Percentiles rank a stretch among this genome's conserved stretches.
phyloP scores from a whole-genome alignment of 768 basidiomycete genomes.

The Lactarius deliciosus region DNA sequence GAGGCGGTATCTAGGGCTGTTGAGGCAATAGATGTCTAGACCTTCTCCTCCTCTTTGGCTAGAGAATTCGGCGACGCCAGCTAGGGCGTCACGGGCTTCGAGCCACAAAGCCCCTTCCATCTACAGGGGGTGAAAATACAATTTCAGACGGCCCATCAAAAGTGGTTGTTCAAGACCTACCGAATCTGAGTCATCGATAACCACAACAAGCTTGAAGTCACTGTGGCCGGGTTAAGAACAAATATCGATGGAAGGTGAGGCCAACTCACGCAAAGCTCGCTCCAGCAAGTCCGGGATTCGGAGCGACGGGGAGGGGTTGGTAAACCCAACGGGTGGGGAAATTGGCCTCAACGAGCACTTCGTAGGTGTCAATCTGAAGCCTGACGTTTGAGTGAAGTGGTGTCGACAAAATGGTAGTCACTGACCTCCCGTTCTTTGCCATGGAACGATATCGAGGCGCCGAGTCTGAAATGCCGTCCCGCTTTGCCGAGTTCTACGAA shows the following conservation, averaged over 20 bases:
- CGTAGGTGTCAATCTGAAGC: conserved; percentile 35
- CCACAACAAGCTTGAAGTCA: conserved; percentile 44
- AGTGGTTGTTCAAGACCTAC: conserved; percentile 28
- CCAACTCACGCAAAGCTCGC: conserved; percentile 15
- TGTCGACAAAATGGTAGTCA: background rate
- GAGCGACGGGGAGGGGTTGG: conserved; percentile 1
- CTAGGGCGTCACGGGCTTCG: conserved; percentile 43
- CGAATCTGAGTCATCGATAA: conserved; percentile 45
- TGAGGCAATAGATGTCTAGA: conserved; percentile 46
- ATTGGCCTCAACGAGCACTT: conserved; percentile 39
- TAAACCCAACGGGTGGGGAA: conserved; percentile 16
- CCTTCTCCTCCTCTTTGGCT: conserved; percentile 41
- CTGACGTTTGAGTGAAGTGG: background rate
- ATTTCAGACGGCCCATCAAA: background rate
- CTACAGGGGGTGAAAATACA: conserved; percentile 25
- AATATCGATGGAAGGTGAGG: background rate
- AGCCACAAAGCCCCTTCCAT: conserved; percentile 45
- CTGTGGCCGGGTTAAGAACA: conserved; percentile 27
- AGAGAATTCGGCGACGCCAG: conserved; percentile 41
- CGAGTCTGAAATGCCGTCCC: conserved; percentile 33
- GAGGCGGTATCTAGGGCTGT: conserved; percentile 28
- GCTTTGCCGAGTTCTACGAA: conserved; percentile 40
- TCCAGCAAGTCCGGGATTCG: background rate
- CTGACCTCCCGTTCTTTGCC: conserved; percentile 39
- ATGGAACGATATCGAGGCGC: conserved; percentile 37